Conservation (phyloP, 2,329 filamentous ascomycete species). For the Penicillium sp. region DNA sequence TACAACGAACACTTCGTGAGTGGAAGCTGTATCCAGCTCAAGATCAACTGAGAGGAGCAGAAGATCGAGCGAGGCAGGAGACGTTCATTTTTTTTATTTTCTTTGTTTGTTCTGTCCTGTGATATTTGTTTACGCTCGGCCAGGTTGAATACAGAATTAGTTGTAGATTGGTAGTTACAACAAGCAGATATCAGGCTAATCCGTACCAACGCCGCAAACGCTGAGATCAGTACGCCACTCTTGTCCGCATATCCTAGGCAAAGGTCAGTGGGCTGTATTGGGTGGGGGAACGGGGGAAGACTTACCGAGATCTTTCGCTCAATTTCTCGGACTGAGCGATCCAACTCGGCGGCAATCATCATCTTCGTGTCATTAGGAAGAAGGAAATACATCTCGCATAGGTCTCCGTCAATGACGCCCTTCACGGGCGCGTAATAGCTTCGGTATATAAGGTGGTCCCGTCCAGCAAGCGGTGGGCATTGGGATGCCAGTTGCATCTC, state of each 20-base stretch:
- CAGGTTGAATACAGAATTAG: not conserved
- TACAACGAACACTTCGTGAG: conserved; percentile 36
- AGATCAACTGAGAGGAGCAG: conserved; percentile 40
- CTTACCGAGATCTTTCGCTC: conserved; percentile 87
- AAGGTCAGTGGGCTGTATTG: conserved; percentile 20
- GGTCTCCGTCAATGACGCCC: conserved; percentile 93
- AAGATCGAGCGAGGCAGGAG: conserved; percentile 59
- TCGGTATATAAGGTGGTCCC: conserved; percentile 94
- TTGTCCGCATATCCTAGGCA: conserved; percentile 59
- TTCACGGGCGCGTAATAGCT: conserved; percentile 97
- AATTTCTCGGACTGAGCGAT: conserved; percentile 88
- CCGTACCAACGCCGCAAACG: conserved; percentile 24
- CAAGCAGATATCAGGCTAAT: conserved; percentile 20
- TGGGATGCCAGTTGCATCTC: conserved; percentile 87
- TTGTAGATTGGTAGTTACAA: conserved; percentile 20
- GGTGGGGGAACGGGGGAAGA: conserved; percentile 15
- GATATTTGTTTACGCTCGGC: not conserved
- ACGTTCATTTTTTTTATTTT: conserved; percentile 29
- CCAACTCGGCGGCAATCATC: conserved; percentile 91
- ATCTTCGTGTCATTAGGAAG: conserved; percentile 88
- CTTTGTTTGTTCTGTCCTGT: not conserved
- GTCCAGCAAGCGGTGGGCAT: conserved; percentile 84
- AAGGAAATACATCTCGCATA: conserved; percentile 89
- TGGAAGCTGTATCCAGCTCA: conserved; percentile 46
- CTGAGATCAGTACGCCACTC: conserved; percentile 57